Evolutionary conservation across 148 eudicot species (phyloP).

Genomic region (Diospyros lotus): DNA sequence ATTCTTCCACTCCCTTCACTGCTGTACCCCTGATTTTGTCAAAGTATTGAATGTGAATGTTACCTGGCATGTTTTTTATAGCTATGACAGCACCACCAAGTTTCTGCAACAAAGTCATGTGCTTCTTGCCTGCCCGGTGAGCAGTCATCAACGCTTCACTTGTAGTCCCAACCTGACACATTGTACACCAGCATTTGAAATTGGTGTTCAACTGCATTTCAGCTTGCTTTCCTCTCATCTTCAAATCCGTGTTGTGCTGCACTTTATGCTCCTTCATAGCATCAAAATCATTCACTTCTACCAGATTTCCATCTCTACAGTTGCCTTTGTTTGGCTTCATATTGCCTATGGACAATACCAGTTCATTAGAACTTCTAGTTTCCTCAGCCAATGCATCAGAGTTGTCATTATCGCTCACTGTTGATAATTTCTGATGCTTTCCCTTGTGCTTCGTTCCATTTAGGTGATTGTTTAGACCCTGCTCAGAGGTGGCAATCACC

Average conservation of each 20-base stretch:
- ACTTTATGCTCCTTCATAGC: neutral
- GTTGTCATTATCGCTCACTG: neutral
- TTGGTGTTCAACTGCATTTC: neutral
- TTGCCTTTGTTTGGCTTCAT: neutral
- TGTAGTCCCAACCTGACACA: neutral
- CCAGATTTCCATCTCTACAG: neutral
- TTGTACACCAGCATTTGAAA: neutral
- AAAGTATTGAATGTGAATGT: neutral
- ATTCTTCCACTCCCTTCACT: neutral
- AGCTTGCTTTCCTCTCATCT: neutral
- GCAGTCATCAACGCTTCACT: neutral
- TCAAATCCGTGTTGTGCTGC: neutral
- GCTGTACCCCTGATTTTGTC: neutral
- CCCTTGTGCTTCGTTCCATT: conserved; percentile 7
- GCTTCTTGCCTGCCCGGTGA: neutral
- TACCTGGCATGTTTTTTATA: neutral
- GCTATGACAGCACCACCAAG: neutral
- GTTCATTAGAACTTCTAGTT: neutral
- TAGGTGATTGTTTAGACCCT: conserved; percentile 1
- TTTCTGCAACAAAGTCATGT: neutral
- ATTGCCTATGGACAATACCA: neutral
- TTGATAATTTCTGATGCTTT: neutral
- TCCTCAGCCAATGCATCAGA: neutral
- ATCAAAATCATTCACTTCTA: neutral
- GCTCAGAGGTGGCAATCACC: neutral